Percentiles rank a stretch among this genome's conserved stretches.
Conservation (phyloP, 331 rosid species). For the Prunus yedoensis region DNA sequence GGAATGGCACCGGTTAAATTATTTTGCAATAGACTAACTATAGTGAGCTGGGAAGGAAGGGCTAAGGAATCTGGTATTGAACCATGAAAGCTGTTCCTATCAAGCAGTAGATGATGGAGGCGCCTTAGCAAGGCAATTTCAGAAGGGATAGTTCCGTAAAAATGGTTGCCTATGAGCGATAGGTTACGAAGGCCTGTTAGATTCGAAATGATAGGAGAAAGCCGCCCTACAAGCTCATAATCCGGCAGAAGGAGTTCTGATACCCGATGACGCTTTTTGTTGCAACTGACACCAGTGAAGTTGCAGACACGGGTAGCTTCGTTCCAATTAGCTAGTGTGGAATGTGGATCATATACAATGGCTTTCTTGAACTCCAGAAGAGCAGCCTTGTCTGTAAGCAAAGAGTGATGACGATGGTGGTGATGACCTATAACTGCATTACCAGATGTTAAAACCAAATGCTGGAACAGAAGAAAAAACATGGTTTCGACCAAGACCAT, state of each 20-base stretch:
- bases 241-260: slow-evolving; percentile 26
- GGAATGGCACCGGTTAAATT: slow-evolving; percentile 49
- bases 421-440: slow-evolving; percentile 29
- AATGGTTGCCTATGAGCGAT: slow-evolving; percentile 30
- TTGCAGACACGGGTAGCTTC: slow-evolving; percentile 52
- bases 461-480: slow-evolving; percentile 45
- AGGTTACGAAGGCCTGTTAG: slow-evolving; percentile 58
- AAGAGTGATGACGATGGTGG: slow-evolving; percentile 36
- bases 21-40: slow-evolving; percentile 24
- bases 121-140: slow-evolving; percentile 44
- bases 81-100: slow-evolving; percentile 46
- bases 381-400: slow-evolving; percentile 51
- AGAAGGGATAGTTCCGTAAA: slow-evolving; percentile 49
- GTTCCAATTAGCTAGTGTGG: slow-evolving; percentile 53
- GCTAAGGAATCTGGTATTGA: slow-evolving; percentile 50
- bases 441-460: slow-evolving; percentile 30
- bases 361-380: slow-evolving; percentile 48
- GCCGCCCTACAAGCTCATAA: slow-evolving; percentile 41
- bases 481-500: slow-evolving; percentile 44
- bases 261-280: slow-evolving; percentile 46
- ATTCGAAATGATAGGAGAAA: slow-evolving; percentile 62
- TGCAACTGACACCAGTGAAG: slow-evolving; percentile 57
- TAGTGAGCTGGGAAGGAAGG: slow-evolving; percentile 40
- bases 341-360: slow-evolving; percentile 44
- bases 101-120: slow-evolving; percentile 38